Evolutionary conservation across 2,329 filamentous ascomycete genomes (phyloP).

Genomic region (Calonectria ilicicola): DNA sequence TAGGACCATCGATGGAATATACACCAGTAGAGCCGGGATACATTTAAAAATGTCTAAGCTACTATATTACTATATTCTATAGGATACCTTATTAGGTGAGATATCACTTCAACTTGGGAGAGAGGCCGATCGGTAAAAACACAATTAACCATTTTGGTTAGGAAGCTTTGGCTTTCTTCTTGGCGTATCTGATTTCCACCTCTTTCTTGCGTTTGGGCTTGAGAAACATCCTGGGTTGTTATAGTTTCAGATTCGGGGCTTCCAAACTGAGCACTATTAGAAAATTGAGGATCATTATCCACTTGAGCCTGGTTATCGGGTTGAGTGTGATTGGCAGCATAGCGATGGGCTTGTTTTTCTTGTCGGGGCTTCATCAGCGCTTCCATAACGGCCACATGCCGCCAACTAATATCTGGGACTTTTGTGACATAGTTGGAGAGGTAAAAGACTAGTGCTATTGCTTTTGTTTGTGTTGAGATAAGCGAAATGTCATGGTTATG

Average conservation of each 20-base stretch:
- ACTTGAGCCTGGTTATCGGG: too few relatives aligned
- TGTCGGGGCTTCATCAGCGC: not conserved
- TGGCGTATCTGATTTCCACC: too few relatives aligned
- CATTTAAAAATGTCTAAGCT: constrained; percentile 13
- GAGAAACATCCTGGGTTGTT: too few relatives aligned
- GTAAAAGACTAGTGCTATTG: not conserved
- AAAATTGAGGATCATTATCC: too few relatives aligned
- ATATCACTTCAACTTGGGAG: constrained; percentile 6
- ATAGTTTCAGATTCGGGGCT: too few relatives aligned
- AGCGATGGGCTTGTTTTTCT: too few relatives aligned
- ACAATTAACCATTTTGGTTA: constrained; percentile 3
- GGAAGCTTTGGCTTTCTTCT: not conserved
- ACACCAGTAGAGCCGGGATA: constrained; percentile 2
- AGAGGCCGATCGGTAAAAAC: not conserved
- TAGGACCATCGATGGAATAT: not conserved
- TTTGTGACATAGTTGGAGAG: constrained; percentile 14
- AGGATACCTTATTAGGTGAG: not conserved
- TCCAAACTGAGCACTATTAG: too few relatives aligned
- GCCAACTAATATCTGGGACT: constrained; percentile 1
- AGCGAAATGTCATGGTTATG: too few relatives aligned
- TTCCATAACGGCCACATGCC: not conserved
- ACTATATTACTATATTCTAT: constrained; percentile 1
- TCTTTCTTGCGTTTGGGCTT: too few relatives aligned
- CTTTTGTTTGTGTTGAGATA: not conserved
- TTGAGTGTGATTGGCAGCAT: too few relatives aligned